Evolutionary conservation across 192 early-diverging fungal genomes (phyloP), one percentile per base, ranked within the genome.

Genomic region (Powellomyces hirtus): DNA sequence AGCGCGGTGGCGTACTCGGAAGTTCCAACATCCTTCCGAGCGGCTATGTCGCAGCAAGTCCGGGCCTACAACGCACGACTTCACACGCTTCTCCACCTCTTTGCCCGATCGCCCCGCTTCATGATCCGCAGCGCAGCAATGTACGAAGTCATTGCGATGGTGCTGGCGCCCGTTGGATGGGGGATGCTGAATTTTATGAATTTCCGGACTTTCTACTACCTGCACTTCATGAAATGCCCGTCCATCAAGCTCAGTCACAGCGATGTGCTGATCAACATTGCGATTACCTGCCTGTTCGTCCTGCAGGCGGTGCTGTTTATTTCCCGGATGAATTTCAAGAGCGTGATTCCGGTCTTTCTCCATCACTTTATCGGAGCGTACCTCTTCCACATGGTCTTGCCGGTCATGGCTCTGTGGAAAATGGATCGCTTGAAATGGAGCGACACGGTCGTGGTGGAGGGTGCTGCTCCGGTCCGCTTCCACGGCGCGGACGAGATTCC

Each of bases 371-470:
- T 64, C n/a, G 45, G 62, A 29, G 51, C 51, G 38, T 46, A 26
- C 10, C 31, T 64, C 10, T 64, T 13, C 24, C 62, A 64, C 29
- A 29, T 64, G 6, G 45, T 64, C 10, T 26, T 64, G 33, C 62
- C 45, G 10, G 33, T 50, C 1, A 20, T n/a, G 3, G 62, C 38
- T 26, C 30, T 64, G 0, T 50, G 40, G 46, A n/a, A 29, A 4
- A 46, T 46, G 26, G 62, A 64, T 50, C 42, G 62, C 5, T 13
- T 30, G 26, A 33, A 33, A 6, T 64, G 62, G 62, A 29, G 62
- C 33, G 62, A 64, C 51, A 50, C 62, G 11, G 46, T 49, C n/a
- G n/a, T 24, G n/a, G 46, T 49, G 5, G 16, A 49, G n/a, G 46
- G 16, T 24, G n/a, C n/a, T 18, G n/a, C n/a, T 24, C n/a, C 46